These are phyloP conservation scores for Verticillium tricorpus DNA, from an alignment of 2,329 filamentous ascomycete genomes.

Conservation along the genomic window DNA sequence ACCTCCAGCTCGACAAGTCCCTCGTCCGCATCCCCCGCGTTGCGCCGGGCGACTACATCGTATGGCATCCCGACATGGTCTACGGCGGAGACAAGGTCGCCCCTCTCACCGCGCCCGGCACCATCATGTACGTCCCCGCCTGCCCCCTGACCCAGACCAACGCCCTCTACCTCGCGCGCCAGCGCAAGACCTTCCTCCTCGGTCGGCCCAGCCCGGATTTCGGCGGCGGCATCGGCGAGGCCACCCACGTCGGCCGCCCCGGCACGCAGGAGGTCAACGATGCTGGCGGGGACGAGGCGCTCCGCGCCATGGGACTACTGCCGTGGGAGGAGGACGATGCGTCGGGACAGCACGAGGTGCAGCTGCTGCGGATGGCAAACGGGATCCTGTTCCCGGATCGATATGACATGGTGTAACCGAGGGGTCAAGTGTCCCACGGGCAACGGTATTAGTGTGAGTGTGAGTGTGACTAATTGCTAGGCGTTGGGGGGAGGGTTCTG, in stretches of 20 bases:
- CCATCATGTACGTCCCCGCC: constrained; percentile 34
- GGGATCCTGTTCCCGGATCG: constrained; percentile 35
- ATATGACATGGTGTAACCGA: constrained; percentile 19
- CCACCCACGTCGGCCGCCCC: constrained; percentile 25
- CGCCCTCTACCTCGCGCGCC: constrained; percentile 51
- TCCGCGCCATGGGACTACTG: constrained; percentile 35
- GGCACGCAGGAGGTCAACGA: constrained; percentile 33
- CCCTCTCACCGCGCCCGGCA: constrained; percentile 11
- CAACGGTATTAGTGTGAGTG: neutral
- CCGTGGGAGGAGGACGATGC: constrained; percentile 35
- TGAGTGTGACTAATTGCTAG: neutral
- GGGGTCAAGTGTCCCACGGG: neutral
- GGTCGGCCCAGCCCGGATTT: constrained; percentile 38
- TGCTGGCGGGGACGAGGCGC: constrained; percentile 32
- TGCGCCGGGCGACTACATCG: constrained; percentile 69
- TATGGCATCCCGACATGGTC: constrained; percentile 68
- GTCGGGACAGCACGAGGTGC: constrained; percentile 24
- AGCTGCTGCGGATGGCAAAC: constrained; percentile 31
- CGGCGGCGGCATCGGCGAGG: constrained; percentile 26
- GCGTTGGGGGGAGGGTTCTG: too few species aligned
- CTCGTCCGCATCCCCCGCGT: constrained; percentile 70
- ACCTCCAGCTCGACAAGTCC: constrained; percentile 60
- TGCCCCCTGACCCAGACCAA: constrained; percentile 51
- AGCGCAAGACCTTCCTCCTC: constrained; percentile 40
- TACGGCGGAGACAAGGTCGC: constrained; percentile 62